These are phyloP conservation scores for Parsonsia alboflavescens DNA, from an alignment of 257 asterid genomes.

Conservation along the genomic window DNA sequence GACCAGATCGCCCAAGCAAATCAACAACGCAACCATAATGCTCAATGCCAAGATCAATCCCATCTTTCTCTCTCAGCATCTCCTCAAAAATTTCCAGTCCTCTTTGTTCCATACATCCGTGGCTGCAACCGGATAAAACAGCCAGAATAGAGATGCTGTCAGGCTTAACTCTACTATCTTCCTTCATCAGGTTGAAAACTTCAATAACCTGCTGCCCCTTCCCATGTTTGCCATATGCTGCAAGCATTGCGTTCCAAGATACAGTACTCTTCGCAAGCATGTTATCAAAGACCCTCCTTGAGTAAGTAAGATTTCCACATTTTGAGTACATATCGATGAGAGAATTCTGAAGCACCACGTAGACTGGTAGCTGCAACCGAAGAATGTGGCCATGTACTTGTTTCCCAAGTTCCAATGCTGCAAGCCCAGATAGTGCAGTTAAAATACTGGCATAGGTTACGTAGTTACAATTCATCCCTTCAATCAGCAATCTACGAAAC, in stretches of 20 bases:
- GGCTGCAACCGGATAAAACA: slow-evolving; percentile 85
- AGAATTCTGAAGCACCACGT: slow-evolving; percentile 60
- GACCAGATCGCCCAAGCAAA: slow-evolving; percentile 79
- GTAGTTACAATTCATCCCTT: slow-evolving; percentile 58
- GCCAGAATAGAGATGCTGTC: slow-evolving; percentile 53
- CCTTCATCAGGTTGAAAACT: slow-evolving; percentile 50
- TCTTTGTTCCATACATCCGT: slow-evolving; percentile 63
- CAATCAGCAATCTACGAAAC: slow-evolving; percentile 45
- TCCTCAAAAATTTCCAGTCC: slow-evolving; percentile 60
- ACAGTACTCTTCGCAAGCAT: slow-evolving; percentile 57
- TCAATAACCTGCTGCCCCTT: slow-evolving; percentile 54
- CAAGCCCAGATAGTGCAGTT: slow-evolving; percentile 78
- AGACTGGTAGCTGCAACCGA: slow-evolving; percentile 42
- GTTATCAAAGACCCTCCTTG: slow-evolving; percentile 60
- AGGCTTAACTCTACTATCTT: slow-evolving; percentile 41
- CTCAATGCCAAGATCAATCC: slow-evolving; percentile 50
- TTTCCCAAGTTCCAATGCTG: slow-evolving; percentile 71
- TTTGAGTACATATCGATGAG: slow-evolving; percentile 87
- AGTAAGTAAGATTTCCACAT: slow-evolving; percentile 70
- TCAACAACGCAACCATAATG: slow-evolving; percentile 92
- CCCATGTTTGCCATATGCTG: slow-evolving; percentile 78
- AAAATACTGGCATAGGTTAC: slow-evolving; percentile 65
- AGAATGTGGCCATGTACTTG: slow-evolving; percentile 73
- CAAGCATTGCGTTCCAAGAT: slow-evolving; percentile 83
- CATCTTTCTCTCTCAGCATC: slow-evolving; percentile 23